These are phyloP conservation scores for Linnemannia elongata DNA, from an alignment of 192 early-diverging fungal species.

Conservation along the genomic window DNA sequence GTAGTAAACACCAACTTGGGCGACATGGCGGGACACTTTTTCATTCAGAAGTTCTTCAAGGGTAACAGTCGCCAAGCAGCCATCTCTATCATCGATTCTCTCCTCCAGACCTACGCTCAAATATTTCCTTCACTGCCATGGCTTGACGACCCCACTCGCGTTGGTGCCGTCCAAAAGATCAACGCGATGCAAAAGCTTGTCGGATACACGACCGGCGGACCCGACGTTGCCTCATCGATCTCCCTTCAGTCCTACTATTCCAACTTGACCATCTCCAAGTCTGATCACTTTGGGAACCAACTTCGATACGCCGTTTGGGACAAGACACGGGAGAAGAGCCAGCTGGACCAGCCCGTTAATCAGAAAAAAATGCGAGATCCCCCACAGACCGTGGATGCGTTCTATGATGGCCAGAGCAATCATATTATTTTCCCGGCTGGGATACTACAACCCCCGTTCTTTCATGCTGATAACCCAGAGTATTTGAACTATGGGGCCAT, in stretches of 20 bases:
- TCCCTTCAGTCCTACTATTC: constrained; percentile 61
- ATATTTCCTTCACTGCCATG: constrained; percentile 54
- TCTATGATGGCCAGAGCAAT: constrained; percentile 53
- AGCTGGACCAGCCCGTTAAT: too few species aligned
- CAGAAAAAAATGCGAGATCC: too few species aligned
- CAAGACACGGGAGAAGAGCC: too few species aligned
- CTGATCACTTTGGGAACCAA: constrained; percentile 61
- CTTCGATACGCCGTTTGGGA: neutral
- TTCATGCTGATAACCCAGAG: constrained; percentile 60
- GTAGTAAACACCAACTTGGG: constrained; percentile 46
- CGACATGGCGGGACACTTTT: constrained; percentile 61
- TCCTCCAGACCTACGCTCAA: constrained; percentile 55
- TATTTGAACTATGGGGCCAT: constrained; percentile 75
- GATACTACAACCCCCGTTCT: constrained; percentile 74
- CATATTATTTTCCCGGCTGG: constrained; percentile 55
- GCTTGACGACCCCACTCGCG: constrained; percentile 60
- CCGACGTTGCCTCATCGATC: constrained; percentile 53
- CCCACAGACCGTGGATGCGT: constrained; percentile 48
- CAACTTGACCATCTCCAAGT: neutral
- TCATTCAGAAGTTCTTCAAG: constrained; percentile 55
- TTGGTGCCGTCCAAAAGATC: constrained; percentile 57
- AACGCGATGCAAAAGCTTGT: constrained; percentile 57
- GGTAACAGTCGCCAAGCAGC: constrained; percentile 40
- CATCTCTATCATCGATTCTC: constrained; percentile 51
- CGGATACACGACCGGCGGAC: constrained; percentile 56